Conservation (phyloP, 352 stramenopile genomes). For the Phytophthora palmivora region DNA sequence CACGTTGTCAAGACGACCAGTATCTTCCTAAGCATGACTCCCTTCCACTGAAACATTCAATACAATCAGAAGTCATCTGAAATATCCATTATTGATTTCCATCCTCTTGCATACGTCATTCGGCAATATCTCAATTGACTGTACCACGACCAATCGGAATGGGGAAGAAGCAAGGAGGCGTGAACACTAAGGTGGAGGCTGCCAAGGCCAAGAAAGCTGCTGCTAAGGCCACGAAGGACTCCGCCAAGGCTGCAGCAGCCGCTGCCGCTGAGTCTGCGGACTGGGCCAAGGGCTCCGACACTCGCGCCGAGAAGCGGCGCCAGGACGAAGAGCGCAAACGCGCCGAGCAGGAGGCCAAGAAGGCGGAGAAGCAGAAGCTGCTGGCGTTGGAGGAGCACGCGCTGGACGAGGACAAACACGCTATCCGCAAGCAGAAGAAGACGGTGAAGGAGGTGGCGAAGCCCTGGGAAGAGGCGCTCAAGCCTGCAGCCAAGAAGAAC, state of each 20-base stretch:
- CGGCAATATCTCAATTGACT: conserved; percentile 5
- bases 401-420: conserved; percentile 65
- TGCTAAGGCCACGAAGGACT: conserved; percentile 62
- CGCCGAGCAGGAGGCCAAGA: conserved; percentile 67
- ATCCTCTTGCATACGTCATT: neutral
- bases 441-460: conserved; percentile 63
- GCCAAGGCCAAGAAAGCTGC: conserved; percentile 76
- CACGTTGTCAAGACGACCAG: conserved; percentile 4
- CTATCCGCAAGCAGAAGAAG: conserved; percentile 79
- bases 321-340: conserved; percentile 73
- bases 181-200: conserved; percentile 81
- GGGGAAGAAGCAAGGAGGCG: conserved; percentile 58
- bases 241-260: conserved; percentile 48
- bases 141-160: conserved; percentile 34
- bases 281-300: conserved; percentile 66
- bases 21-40: conserved; percentile 8
- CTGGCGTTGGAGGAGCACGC: conserved; percentile 70
- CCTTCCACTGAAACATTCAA: neutral
- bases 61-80: conserved; percentile 2
- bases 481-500: conserved; percentile 69
- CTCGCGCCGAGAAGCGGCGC: conserved; percentile 45
- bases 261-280: conserved; percentile 57
- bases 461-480: conserved; percentile 77
- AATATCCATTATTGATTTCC: neutral
- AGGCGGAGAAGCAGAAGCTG: conserved; percentile 76